Evolutionary conservation across 1,284 basidiomycete species (phyloP), one percentile per base, ranked within the genome.

Genomic region (Mycosarcoma mackinlayi): DNA sequence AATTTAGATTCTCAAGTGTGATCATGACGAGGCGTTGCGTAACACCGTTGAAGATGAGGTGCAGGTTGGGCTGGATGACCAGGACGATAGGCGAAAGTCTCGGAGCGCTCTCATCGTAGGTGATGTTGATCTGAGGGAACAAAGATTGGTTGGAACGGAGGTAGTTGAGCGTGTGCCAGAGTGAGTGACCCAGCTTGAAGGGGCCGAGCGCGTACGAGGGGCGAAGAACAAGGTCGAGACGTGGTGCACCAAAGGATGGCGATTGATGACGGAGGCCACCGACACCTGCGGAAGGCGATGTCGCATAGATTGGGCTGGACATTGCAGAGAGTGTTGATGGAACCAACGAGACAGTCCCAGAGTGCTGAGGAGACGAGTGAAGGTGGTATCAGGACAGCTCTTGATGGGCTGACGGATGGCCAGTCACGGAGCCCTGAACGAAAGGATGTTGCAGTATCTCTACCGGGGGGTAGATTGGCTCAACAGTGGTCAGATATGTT

Each of bases 111-210:
- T 63, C 41, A 31, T 72, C 69, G 23, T 60, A 72, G 23, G 48
- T 53, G 55, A 73, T 52, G 59, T 66, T 54, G 59, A 73, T 51
- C 34, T 73, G 66, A 1, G 71, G 71, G 25, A 70, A 73, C 31
- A 70, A 56, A 3, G 60, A 65, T 14, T 66, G 66, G 9, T 70
- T 52, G 21, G 71, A 73, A 13, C 71, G 62, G 6, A 73, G 63
- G 24, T 73, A 66, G 63, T 73, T 68, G 61, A 73, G 52, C 6
- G 57, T 45, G 35, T 73, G 71, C 66, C 71, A 73, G n/a, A 73
- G 66, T n/a, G 71, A 63, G 52, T 70, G 66, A 21, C 71, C 71
- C 5, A 73, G 66, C 51, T 60, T 65, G 59, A 73, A 73, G 1
- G 71, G 71, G 7, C 71, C 71, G 9, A 73, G 59, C 7, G 54